Base-by-base conservation (phyloP, 2,329 filamentous ascomycete species). In the Epichloe sylvatica region DNA sequence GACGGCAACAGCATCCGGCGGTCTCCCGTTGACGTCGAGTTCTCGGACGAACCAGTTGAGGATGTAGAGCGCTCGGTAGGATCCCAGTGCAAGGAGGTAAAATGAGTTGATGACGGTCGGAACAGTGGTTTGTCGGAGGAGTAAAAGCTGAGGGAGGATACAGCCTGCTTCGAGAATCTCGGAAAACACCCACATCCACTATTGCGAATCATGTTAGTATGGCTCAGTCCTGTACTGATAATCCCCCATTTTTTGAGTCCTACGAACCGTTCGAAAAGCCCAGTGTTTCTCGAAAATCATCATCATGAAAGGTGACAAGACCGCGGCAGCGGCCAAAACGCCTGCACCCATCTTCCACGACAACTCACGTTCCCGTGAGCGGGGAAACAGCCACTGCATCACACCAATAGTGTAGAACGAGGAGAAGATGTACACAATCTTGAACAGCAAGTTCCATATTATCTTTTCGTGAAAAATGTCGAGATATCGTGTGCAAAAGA, bases 21-120 rank as follows among this genome's bases (percentile, higher is more conserved):
- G 70, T 40, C 70, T 64, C 57, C 79, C 76, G 33, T 73, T 70
- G 9, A 73, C 71, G 59, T 85, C 80, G 21, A 79, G 67, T 51
- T 74, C 75, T 34, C 86, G 80, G 53, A 78, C 70, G 57, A 96
- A 83, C 91, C 91, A 97, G 66, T 95, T 96, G 45, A 95, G 67
- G 53, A 94, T 83, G 68, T 97, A 96, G 53, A 96, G 78, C 45
- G 75, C 86, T 51, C 91, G 86, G 69, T 96, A 97, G 12, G 83
- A 83, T 36, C 90, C 91, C 1, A 96, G 78, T 0, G 88, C 81
- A 46, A 92, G 73, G 49, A 97, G 84, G 67, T 97, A 97, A 70
- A 86, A 95, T n/a, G 87, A 94, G 65, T 95, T 87, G 68, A 97
- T 90, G 44, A 96, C 91, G 45, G 91, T 97, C 0, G 91, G 91